phyloP scores from a whole-genome alignment of 129 eudicot genomes.

The Lactuca saligna region DNA sequence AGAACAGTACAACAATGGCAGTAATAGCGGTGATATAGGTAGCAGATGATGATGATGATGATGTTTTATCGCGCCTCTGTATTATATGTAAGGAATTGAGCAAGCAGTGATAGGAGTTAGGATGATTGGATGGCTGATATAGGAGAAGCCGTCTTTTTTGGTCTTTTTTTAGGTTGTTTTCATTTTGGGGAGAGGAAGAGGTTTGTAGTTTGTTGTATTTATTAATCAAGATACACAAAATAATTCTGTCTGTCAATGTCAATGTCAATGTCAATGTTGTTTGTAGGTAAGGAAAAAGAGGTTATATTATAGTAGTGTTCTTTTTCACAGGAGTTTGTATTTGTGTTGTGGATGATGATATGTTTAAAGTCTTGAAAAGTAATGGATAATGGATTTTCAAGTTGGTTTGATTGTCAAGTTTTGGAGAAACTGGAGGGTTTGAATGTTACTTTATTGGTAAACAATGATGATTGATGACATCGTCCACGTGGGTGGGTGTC shows the following conservation, averaged over 20 bases:
- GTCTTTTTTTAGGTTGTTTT: background rate
- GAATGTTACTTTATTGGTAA: background rate
- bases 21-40: conserved; percentile 46
- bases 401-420: background rate
- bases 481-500: background rate
- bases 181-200: background rate
- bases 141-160: background rate
- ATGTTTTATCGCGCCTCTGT: background rate
- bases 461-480: background rate
- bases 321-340: no score
- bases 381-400: no score
- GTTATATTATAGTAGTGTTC: background rate
- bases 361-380: no score
- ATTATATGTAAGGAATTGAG: no score
- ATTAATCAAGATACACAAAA: background rate
- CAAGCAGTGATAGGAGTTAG: background rate
- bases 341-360: no score
- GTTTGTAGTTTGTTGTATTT: background rate
- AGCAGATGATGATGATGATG: conserved; percentile 35
- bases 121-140: background rate
- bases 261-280: background rate
- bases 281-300: background rate
- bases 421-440: background rate
- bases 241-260: background rate
- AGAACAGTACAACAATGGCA: conserved; percentile 33